Base-by-base conservation (phyloP, 768 basidiomycete genomes). In the Plicaturopsis crispa region DNA sequence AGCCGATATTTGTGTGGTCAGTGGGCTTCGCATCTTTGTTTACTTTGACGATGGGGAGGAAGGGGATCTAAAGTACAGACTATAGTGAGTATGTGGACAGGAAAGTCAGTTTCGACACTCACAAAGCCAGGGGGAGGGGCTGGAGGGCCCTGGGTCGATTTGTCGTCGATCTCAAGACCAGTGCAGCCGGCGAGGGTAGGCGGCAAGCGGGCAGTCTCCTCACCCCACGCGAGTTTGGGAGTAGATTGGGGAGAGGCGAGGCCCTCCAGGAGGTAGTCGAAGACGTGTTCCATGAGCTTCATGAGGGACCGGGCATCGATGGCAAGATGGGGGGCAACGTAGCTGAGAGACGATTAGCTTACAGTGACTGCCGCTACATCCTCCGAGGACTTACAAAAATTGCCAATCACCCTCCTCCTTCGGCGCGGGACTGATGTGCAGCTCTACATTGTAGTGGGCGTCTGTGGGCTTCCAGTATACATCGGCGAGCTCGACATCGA, bases 231-330 rank as follows among this genome's bases (percentile, higher is more conserved):
- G 13, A 35, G 35, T 21, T 14, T 10, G 16, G 35, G 35, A 14
- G 21, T 14, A 20, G 18, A 14, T 4, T 20, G 24, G 16, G 35
- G 35, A 3, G 19, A 22, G 13, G 21, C 24, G 17, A 35, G 20
- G 13, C 24, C 35, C 24, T 35, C 8, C 35, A 35, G 20, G 5
- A 24, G 21, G 21, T 24, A 35, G 16, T 20, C 24, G 13, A 35
- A 35, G 35, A 35, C 20, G 3, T 35, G 7, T 24, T 35, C 35
- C 35, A 35, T 35, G 8, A 35, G 5, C 13, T 35, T 35, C 35
- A 35, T 35, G 6, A 35, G 35, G 20, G 35, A 35, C 12, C 35
- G 35, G 4, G 35, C 35, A 24, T 35, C 35, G 20, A 35, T 35
- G 3, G 21, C 35, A 12, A 22, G 21, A 23, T 35, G 35, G 20